A percentile compares a stretch with the other conserved stretches of the same genome.
Conservation (phyloP, 495 filamentous ascomycete genomes). For the Collariella sp. region DNA sequence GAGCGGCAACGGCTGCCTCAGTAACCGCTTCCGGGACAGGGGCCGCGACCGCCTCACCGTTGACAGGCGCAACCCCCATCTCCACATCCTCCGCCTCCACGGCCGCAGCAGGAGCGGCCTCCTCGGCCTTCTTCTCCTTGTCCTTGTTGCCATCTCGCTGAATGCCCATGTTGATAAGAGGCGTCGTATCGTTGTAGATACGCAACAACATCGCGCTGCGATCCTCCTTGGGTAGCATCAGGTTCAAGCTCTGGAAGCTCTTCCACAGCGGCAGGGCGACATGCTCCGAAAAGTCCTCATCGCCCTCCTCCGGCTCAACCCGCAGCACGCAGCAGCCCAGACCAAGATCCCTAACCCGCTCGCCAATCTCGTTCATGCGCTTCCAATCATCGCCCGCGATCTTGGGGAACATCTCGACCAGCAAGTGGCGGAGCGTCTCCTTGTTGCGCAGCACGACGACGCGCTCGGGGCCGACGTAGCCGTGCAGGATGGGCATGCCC, state of each 20-base stretch:
- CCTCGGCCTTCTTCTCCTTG: constrained; percentile 14
- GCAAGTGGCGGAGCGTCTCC: constrained; percentile 65
- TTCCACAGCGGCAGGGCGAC: constrained; percentile 91
- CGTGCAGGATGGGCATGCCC: constrained; percentile 76
- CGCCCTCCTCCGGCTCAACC: constrained; percentile 57
- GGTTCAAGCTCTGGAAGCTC: constrained; percentile 73
- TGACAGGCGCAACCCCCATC: neutral
- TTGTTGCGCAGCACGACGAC: constrained; percentile 65
- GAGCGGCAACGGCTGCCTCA: neutral
- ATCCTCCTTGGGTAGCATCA: constrained; percentile 97
- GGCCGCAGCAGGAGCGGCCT: neutral
- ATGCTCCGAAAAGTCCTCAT: constrained; percentile 65
- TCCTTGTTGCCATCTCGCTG: constrained; percentile 35
- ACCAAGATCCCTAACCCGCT: constrained; percentile 64
- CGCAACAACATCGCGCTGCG: constrained; percentile 84
- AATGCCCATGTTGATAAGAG: constrained; percentile 51
- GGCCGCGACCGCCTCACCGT: neutral
- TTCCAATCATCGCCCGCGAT: constrained; percentile 58
- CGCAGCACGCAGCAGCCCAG: constrained; percentile 90
- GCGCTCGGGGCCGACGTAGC: constrained; percentile 73
- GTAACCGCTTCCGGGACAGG: neutral
- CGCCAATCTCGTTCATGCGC: constrained; percentile 76
- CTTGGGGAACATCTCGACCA: constrained; percentile 94
- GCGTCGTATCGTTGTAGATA: constrained; percentile 76
- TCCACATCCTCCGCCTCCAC: constrained; percentile 15